phyloP scores from a whole-genome alignment of 2,329 filamentous ascomycete species.

The Pyrenochaeta sp. region DNA sequence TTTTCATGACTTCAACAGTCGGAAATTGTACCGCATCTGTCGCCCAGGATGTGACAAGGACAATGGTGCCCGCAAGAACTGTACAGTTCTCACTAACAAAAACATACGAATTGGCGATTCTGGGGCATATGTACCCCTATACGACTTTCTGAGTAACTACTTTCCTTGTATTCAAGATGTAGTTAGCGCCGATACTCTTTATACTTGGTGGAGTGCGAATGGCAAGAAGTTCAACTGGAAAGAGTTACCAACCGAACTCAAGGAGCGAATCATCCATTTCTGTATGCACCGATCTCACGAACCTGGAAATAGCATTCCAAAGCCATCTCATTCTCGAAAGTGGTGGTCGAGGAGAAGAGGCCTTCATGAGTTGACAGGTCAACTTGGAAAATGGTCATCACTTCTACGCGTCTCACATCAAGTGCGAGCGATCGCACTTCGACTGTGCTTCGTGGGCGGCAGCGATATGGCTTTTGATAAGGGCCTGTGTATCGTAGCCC shows the following conservation, averaged over 20 bases:
- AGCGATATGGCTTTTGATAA: background rate
- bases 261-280: slow-evolving; percentile 30
- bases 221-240: slow-evolving; percentile 36
- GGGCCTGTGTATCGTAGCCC: slow-evolving; percentile 15
- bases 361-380: slow-evolving; percentile 22
- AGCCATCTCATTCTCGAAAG: background rate
- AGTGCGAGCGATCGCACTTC: slow-evolving; percentile 29
- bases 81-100: background rate
- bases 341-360: background rate
- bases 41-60: background rate
- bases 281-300: slow-evolving; percentile 20
- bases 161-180: slow-evolving; percentile 8
- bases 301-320: no score
- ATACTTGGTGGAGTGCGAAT: slow-evolving; percentile 34
- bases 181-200: slow-evolving; percentile 5
- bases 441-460: slow-evolving; percentile 29
- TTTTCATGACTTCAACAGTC: slow-evolving; percentile 10
- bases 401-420: slow-evolving; percentile 34
- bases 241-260: slow-evolving; percentile 34
- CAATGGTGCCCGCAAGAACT: background rate
- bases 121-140: slow-evolving; percentile 2
- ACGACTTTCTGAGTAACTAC: slow-evolving; percentile 4
- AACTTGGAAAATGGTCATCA: slow-evolving; percentile 22
- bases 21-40: slow-evolving; percentile 3
- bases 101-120: background rate